Base-by-base conservation (phyloP, 257 asterid genomes). In the Nicotiana attenuata region DNA sequence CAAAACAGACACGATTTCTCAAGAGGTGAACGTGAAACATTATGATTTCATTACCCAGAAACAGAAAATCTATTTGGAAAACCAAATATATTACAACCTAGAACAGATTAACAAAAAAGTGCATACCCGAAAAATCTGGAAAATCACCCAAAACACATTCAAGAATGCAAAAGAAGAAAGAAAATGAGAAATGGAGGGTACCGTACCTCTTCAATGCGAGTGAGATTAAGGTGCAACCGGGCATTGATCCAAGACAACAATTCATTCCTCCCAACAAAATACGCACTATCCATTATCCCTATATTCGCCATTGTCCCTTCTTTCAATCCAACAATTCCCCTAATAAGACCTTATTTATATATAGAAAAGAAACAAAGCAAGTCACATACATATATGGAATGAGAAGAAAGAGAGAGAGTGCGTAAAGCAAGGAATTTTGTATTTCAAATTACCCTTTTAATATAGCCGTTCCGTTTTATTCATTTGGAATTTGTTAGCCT, bases 211-310 rank as follows among this genome's bases (percentile, higher is more conserved):
- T 94, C 98, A 89, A 94, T 88, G 41, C 94, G 94, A 77, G 92
- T 81, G 83, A 94, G 98, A 87, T 87, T 89, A 56, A 94, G 94
- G 77, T 91, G 97, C 83, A 94, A 94, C 90, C 92, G 88, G 64
- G 87, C 95, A 87, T 92, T 94, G 82, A 94, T 89, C 98, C 98
- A 92, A 7, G 92, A 81, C 65, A 94, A 93, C 84, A 94, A 92
- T 88, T 94, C 98, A 84, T 93, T 92, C 85, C 98, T 89, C 15
- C 98, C 98, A 56, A 92, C 98, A 76, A 94, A 94, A 85, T 94
- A 94, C 7, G 97, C 98, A 52, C 97, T 88, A 68, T 94, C 98
- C 98, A 94, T 94, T 71, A 94, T 92, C 85, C 98, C 98, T 29
- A 94, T 94, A 83, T 88, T 92, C 31, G 97, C 97, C 98, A 94